Evolutionary conservation across 352 stramenopile species (phyloP).

Genomic region (Halophytophthora polymorphica): DNA sequence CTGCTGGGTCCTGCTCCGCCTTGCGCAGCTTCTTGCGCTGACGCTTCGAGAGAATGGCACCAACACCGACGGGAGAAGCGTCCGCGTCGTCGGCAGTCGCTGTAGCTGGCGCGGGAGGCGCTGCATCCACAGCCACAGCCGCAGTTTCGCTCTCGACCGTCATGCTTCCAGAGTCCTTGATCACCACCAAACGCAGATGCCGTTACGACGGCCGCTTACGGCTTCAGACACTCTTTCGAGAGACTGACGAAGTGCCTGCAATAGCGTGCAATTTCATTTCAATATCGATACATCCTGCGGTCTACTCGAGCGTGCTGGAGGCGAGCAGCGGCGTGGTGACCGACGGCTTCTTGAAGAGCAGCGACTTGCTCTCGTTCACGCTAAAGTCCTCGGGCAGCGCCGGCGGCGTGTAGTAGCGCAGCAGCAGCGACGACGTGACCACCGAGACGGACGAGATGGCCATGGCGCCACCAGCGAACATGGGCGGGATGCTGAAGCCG

Average conservation of each 20-base stretch:
- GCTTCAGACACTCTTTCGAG: too few relatives aligned
- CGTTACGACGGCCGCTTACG: too few relatives aligned
- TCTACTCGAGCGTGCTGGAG: slow-evolving; percentile 60
- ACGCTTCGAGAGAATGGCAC: slow-evolving; percentile 29
- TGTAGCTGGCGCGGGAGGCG: background rate
- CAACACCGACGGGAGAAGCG: slow-evolving; percentile 4
- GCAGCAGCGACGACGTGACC: slow-evolving; percentile 91
- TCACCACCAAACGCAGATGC: too few relatives aligned
- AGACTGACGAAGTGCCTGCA: too few relatives aligned
- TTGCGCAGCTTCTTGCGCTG: slow-evolving; percentile 48
- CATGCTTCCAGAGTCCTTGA: too few relatives aligned
- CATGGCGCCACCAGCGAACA: slow-evolving; percentile 96
- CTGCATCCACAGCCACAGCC: too few relatives aligned
- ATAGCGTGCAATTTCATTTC: too few relatives aligned
- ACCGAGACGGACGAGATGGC: slow-evolving; percentile 96
- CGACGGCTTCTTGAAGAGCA: slow-evolving; percentile 81
- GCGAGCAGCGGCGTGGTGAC: slow-evolving; percentile 68
- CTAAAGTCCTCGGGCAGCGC: slow-evolving; percentile 54
- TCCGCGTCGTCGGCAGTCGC: background rate
- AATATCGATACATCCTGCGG: too few relatives aligned
- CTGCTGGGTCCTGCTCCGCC: slow-evolving; percentile 20
- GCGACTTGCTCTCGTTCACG: slow-evolving; percentile 65
- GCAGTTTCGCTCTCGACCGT: background rate
- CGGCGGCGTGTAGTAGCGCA: slow-evolving; percentile 90
- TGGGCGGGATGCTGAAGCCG: slow-evolving; percentile 92